phyloP scores from a whole-genome alignment of 495 filamentous ascomycete genomes.

The Neurospora sp. region DNA sequence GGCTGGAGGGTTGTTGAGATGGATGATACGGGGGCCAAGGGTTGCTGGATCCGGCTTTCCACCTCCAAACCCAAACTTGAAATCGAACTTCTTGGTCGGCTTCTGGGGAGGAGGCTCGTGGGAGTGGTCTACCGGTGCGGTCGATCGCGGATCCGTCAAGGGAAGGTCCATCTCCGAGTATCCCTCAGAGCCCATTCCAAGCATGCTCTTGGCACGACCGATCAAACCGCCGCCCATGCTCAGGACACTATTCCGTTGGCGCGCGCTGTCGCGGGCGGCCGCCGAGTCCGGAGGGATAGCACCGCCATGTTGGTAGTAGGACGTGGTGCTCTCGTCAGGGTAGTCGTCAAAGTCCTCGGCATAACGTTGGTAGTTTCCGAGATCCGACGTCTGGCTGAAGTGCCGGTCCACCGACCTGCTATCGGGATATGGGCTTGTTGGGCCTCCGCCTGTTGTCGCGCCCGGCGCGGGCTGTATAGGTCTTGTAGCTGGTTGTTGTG shows the following conservation, averaged over 20 bases:
- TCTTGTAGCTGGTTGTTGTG: constrained; percentile 1
- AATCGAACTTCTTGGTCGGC: constrained; percentile 53
- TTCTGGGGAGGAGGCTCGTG: constrained; percentile 26
- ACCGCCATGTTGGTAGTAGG: constrained; percentile 55
- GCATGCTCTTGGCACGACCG: constrained; percentile 76
- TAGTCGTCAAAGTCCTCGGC: constrained; percentile 73
- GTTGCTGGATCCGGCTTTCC: constrained; percentile 80
- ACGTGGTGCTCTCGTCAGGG: constrained; percentile 58
- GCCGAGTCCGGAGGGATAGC: constrained; percentile 34
- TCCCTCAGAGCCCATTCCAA: constrained; percentile 73
- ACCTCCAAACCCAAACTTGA: constrained; percentile 92
- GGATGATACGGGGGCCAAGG: constrained; percentile 83
- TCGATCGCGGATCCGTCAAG: constrained; percentile 62
- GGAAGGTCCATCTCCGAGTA: constrained; percentile 99
- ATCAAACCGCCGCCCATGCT: constrained; percentile 77
- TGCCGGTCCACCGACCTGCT: constrained; percentile 34
- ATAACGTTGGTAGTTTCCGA: constrained; percentile 84
- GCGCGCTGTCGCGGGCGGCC: constrained; percentile 42
- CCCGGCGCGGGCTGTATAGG: constrained; percentile 22
- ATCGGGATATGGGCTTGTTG: constrained; percentile 41
- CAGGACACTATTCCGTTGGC: constrained; percentile 78
- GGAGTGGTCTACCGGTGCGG: constrained; percentile 15
- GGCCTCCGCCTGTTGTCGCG: constrained; percentile 20
- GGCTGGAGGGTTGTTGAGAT: constrained; percentile 94
- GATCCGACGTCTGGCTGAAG: constrained; percentile 76